phyloP scores from a whole-genome alignment of 1,284 basidiomycete genomes.

The Ceratobasidium sp. region DNA sequence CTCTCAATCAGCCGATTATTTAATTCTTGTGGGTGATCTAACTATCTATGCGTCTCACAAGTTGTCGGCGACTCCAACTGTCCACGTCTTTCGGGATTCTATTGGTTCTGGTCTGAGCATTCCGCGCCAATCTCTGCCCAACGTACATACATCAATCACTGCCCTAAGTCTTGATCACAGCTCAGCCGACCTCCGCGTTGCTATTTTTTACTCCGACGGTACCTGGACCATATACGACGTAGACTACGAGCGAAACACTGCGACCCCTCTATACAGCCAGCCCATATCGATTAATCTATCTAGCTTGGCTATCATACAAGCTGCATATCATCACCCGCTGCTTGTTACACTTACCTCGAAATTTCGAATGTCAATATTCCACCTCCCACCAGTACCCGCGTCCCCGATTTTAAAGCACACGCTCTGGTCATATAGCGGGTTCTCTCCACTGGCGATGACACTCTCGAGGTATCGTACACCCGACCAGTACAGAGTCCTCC shows the following conservation, averaged over 20 bases:
- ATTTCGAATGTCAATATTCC: slow-evolving; percentile 77
- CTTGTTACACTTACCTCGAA: slow-evolving; percentile 75
- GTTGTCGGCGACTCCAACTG: slow-evolving; percentile 13
- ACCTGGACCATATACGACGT: slow-evolving; percentile 68
- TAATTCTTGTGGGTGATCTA: slow-evolving; percentile 29
- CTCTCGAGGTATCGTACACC: slow-evolving; percentile 53
- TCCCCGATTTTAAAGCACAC: slow-evolving; percentile 43
- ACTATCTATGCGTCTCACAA: slow-evolving; percentile 36
- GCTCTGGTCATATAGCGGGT: slow-evolving; percentile 46
- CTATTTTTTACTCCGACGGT: slow-evolving; percentile 74
- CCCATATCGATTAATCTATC: slow-evolving; percentile 52
- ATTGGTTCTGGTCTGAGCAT: slow-evolving; percentile 30
- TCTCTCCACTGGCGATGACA: slow-evolving; percentile 53
- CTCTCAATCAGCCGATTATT: not conserved
- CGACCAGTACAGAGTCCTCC: slow-evolving; percentile 72
- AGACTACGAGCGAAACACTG: slow-evolving; percentile 22
- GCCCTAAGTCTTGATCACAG: slow-evolving; percentile 73
- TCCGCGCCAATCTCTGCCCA: slow-evolving; percentile 31
- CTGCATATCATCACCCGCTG: slow-evolving; percentile 80
- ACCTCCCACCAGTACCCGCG: slow-evolving; percentile 73
- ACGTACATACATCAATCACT: slow-evolving; percentile 63
- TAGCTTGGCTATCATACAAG: slow-evolving; percentile 67
- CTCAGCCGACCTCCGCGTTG: slow-evolving; percentile 61
- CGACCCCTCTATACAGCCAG: slow-evolving; percentile 12
- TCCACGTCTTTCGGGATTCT: slow-evolving; percentile 20